A percentile compares a stretch with the other conserved stretches of the same genome.
Conservation (phyloP, 805 yeast genomes). For the Jamesozyma piceae region DNA sequence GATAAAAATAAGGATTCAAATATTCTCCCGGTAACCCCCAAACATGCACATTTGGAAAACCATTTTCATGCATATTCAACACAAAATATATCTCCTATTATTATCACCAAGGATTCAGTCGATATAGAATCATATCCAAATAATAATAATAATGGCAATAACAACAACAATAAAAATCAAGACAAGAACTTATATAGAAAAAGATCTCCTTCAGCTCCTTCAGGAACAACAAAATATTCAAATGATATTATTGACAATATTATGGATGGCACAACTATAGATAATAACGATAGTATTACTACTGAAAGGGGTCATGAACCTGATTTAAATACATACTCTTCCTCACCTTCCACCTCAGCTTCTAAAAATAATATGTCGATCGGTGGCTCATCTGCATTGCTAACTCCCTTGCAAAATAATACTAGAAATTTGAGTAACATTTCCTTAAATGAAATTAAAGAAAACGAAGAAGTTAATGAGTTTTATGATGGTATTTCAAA, state of each 20-base stretch:
- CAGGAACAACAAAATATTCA: conserved; percentile 11
- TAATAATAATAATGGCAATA: no score
- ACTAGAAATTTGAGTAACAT: conserved; percentile 13
- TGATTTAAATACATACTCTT: neutral
- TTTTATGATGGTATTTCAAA: neutral
- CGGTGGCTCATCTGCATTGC: neutral
- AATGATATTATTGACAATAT: neutral
- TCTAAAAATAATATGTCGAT: neutral
- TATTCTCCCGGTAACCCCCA: conserved; percentile 1
- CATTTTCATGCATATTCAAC: conserved; percentile 10
- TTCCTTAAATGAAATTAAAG: conserved; percentile 30
- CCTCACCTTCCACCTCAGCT: neutral
- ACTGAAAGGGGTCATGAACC: neutral
- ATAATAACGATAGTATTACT: neutral
- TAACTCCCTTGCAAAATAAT: neutral
- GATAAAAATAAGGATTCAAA: neutral
- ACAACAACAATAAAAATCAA: no score
- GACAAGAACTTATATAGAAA: conserved; percentile 5
- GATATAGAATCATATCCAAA: neutral
- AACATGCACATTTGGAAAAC: conserved; percentile 9
- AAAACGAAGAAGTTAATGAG: conserved; percentile 22
- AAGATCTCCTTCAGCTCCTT: conserved; percentile 21
- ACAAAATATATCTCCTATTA: neutral
- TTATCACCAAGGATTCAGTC: neutral
- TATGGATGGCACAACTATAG: neutral